A percentile compares a stretch with the other conserved stretches of the same genome.
These are phyloP conservation scores for Paecilomyces formosus DNA, from an alignment of 2,329 filamentous ascomycete species.

Conservation along the genomic window DNA sequence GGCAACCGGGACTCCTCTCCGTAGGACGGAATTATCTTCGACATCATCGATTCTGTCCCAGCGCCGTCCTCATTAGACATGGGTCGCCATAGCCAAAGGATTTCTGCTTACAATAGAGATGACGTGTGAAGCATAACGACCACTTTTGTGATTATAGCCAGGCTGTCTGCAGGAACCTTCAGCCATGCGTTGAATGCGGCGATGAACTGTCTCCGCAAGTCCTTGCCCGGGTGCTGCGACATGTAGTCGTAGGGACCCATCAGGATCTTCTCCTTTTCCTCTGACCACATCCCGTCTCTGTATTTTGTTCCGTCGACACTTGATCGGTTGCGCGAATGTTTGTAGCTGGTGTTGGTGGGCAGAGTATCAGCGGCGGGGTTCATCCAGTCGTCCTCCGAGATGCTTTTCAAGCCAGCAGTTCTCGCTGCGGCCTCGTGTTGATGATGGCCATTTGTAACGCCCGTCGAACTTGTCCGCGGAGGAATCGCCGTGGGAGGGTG, in stretches of 20 bases:
- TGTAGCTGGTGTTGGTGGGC: constrained; percentile 16
- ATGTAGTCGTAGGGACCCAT: constrained; percentile 41
- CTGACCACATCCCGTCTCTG: constrained; percentile 28
- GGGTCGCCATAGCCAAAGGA: background rate
- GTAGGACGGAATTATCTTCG: constrained; percentile 41
- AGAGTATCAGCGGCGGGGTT: constrained; percentile 29
- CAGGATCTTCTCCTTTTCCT: constrained; percentile 35
- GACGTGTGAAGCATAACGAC: constrained; percentile 40
- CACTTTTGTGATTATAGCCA: constrained; percentile 36
- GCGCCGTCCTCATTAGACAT: background rate
- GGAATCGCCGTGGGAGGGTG: constrained; percentile 62
- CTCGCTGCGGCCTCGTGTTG: constrained; percentile 11
- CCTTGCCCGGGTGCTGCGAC: constrained; percentile 37
- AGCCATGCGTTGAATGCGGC: constrained; percentile 39
- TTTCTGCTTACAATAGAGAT: constrained; percentile 30
- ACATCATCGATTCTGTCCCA: constrained; percentile 40
- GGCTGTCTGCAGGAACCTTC: constrained; percentile 32
- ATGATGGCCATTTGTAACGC: constrained; percentile 32
- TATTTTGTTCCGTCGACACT: constrained; percentile 32
- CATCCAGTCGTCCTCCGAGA: constrained; percentile 58
- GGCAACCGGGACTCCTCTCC: constrained; percentile 41
- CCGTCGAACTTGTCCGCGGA: constrained; percentile 63
- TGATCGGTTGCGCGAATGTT: constrained; percentile 27
- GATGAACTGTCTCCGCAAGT: constrained; percentile 37
- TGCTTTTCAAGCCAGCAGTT: constrained; percentile 42